Percentiles rank a stretch among this genome's conserved stretches.
Conservation (phyloP, 2,329 filamentous ascomycete genomes). For the Clonostachys solani region DNA sequence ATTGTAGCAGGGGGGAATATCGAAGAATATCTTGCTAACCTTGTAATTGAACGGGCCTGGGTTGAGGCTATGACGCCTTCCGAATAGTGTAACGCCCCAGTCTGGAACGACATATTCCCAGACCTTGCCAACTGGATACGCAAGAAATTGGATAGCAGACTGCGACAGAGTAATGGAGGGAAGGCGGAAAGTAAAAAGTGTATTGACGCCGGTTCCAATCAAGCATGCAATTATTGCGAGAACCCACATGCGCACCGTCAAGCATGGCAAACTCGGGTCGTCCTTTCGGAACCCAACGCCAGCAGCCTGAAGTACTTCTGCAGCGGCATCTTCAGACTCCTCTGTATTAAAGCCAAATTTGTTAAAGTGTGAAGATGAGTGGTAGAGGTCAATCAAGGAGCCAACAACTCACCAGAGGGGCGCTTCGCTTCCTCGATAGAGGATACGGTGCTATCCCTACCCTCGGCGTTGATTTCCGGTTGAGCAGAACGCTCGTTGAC, state of each 20-base stretch:
- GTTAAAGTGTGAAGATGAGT: too few relatives aligned
- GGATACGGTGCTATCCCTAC: too few relatives aligned
- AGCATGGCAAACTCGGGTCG: constrained; percentile 38
- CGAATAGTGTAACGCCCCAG: constrained; percentile 26
- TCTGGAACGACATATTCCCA: constrained; percentile 23
- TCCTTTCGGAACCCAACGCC: constrained; percentile 25
- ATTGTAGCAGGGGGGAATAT: too few relatives aligned
- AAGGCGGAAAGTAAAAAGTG: constrained; percentile 50
- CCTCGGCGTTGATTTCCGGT: too few relatives aligned
- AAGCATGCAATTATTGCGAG: constrained; percentile 31
- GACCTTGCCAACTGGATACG: constrained; percentile 35
- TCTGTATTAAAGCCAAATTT: too few relatives aligned
- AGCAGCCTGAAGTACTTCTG: too few relatives aligned
- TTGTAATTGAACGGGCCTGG: constrained; percentile 45
- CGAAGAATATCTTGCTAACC: too few relatives aligned
- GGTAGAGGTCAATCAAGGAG: too few relatives aligned
- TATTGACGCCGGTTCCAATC: constrained; percentile 42
- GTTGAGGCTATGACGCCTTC: constrained; percentile 38
- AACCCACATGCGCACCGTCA: constrained; percentile 47
- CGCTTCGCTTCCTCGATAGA: too few relatives aligned
- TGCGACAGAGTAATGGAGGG: constrained; percentile 43
- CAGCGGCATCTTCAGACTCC: too few relatives aligned
- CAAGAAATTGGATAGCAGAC: constrained; percentile 50
- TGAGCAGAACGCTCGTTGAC: too few relatives aligned
- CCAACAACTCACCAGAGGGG: too few relatives aligned